phyloP scores from a whole-genome alignment of 805 yeast species.

The Zygosaccharomyces pseudorouxii region DNA sequence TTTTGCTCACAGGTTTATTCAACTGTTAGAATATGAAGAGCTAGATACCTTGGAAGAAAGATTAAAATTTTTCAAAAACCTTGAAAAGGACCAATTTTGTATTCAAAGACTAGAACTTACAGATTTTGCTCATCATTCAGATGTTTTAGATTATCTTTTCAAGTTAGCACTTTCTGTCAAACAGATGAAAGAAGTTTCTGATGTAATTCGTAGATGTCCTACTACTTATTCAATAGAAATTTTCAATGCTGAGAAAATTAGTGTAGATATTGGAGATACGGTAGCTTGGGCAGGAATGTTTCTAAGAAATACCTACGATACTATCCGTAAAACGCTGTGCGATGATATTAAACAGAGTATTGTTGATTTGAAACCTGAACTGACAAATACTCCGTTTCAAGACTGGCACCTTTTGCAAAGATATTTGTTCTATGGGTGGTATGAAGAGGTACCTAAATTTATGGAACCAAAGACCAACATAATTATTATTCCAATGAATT shows the following conservation, averaged over 20 bases:
- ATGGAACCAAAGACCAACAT: conserved; percentile 18
- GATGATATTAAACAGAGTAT: conserved; percentile 11
- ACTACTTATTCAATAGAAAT: conserved; percentile 20
- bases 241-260: conserved; percentile 4
- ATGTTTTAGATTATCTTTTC: conserved; percentile 16
- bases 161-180: conserved; percentile 13
- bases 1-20: conserved; percentile 20
- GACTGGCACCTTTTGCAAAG: conserved; percentile 18
- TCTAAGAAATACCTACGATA: conserved; percentile 7
- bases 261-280: conserved; percentile 4
- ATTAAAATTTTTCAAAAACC: conserved; percentile 11
- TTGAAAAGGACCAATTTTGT: conserved; percentile 1
- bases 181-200: conserved; percentile 15
- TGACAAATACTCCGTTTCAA: conserved; percentile 6
- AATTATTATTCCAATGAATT: conserved; percentile 20
- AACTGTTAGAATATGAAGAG: conserved; percentile 15
- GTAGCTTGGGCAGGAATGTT: conserved; percentile 7
- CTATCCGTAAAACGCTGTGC: conserved; percentile 3
- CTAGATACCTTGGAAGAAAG: conserved; percentile 10
- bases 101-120: conserved; percentile 14
- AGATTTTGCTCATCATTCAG: conserved; percentile 12
- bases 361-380: conserved; percentile 14
- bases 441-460: conserved; percentile 10
- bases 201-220: conserved; percentile 16
- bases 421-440: conserved; percentile 13